Percentiles rank a stretch among this genome's conserved stretches.
These are phyloP conservation scores for Brassica hybrid DNA, from an alignment of 441 rosid genomes.

Conservation along the genomic window DNA sequence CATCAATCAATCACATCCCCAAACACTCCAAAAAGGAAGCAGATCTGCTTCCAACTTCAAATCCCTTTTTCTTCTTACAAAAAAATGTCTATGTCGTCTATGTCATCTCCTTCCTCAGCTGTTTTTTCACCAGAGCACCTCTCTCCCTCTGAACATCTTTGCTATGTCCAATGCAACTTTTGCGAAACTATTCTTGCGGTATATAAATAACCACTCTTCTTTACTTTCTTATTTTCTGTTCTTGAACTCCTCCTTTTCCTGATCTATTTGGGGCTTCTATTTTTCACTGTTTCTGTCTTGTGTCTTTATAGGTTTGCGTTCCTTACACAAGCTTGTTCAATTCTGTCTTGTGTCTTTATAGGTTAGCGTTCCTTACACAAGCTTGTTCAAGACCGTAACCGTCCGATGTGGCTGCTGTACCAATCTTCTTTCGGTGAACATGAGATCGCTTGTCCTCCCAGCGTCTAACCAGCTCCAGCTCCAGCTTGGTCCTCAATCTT, in stretches of 20 bases:
- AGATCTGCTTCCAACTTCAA: conserved; percentile 30
- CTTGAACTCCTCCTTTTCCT: conserved; percentile 7
- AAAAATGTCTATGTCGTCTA: conserved; percentile 43
- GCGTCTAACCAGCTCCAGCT: conserved; percentile 76
- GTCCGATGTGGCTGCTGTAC: too few species aligned
- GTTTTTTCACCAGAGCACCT: conserved; percentile 86
- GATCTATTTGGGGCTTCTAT: not conserved
- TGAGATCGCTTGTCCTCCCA: conserved; percentile 61
- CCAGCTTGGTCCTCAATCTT: conserved; percentile 64
- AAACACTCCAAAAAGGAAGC: conserved; percentile 40
- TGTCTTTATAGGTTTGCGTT: conserved; percentile 71
- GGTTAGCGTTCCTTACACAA: conserved; percentile 95
- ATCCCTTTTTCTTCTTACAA: conserved; percentile 40
- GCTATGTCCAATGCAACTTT: conserved; percentile 93
- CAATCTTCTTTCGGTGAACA: conserved; percentile 77
- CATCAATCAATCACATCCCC: conserved; percentile 78
- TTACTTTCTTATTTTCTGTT: conserved; percentile 21
- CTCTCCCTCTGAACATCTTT: conserved; percentile 94
- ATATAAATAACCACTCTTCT: conserved; percentile 18
- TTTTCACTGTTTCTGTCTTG: not conserved
- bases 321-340: conserved; percentile 90
- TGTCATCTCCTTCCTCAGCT: conserved; percentile 79
- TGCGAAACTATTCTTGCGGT: conserved; percentile 95
- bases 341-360: conserved; percentile 27
- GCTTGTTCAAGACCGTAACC: too few species aligned